These are phyloP conservation scores for Iodosphaeria phyllophila DNA, from an alignment of 2,329 filamentous ascomycete genomes.

Conservation along the genomic window DNA sequence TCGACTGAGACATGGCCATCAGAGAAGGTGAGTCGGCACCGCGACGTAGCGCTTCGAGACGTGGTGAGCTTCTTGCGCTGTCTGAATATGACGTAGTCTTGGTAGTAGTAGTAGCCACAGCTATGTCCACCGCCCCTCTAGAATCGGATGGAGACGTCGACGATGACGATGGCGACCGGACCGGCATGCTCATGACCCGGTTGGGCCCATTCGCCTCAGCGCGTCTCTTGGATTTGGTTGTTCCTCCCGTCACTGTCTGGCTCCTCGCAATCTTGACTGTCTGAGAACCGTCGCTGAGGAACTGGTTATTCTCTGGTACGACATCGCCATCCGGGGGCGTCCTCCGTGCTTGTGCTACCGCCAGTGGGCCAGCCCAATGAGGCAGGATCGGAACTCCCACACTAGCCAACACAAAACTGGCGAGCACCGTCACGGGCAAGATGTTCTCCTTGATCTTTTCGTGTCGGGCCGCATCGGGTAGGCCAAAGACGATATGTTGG, in stretches of 20 bases:
- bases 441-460: constrained; percentile 71
- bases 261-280: constrained; percentile 39
- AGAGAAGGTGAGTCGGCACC: not conserved
- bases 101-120: no score
- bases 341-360: constrained; percentile 65
- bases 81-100: no score
- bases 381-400: constrained; percentile 58
- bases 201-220: constrained; percentile 26
- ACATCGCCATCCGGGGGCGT: constrained; percentile 44
- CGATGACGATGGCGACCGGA: constrained; percentile 14
- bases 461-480: constrained; percentile 46
- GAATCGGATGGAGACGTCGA: constrained; percentile 1
- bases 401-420: constrained; percentile 62
- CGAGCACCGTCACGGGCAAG: constrained; percentile 61
- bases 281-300: no score
- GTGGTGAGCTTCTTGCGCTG: no score
- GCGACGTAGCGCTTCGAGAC: no score
- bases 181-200: constrained; percentile 26
- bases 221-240: constrained; percentile 26
- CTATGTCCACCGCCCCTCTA: no score
- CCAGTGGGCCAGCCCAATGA: constrained; percentile 62
- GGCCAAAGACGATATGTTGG: constrained; percentile 70
- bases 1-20: not conserved
- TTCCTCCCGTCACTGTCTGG: constrained; percentile 41
- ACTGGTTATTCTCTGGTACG: constrained; percentile 35